These are phyloP conservation scores for Eucalyptus sideroxylon DNA, from an alignment of 345 rosid genomes.

Conservation along the genomic window DNA sequence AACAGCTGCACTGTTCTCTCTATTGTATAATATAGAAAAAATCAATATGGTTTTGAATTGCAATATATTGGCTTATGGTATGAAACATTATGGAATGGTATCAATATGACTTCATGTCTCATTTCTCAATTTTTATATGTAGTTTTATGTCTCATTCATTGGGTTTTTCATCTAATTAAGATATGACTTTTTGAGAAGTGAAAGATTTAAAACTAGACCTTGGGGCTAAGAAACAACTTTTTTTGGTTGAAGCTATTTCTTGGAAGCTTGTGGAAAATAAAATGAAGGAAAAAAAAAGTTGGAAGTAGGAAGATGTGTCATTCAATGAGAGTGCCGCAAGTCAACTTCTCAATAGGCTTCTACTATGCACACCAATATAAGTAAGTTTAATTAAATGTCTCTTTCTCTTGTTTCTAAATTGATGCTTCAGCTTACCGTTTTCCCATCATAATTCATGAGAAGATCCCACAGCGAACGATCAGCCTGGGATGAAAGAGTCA, in stretches of 20 bases:
- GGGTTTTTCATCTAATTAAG: neutral
- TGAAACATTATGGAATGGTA: neutral
- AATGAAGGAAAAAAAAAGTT: neutral
- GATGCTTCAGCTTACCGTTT: constrained; percentile 36
- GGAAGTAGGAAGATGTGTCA: neutral
- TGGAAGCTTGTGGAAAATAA: neutral
- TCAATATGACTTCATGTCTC: neutral
- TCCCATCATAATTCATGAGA: constrained; percentile 40
- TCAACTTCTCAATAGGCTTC: neutral
- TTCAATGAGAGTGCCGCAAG: neutral
- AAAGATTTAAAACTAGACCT: neutral
- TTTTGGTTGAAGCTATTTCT: neutral
- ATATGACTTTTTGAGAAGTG: neutral
- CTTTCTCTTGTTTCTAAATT: neutral
- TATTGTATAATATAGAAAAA: neutral
- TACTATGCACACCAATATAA: neutral
- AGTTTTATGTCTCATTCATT: neutral
- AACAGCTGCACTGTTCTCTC: neutral
- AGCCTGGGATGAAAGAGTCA: constrained; percentile 19
- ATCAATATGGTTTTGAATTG: neutral
- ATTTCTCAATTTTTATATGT: neutral
- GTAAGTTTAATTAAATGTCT: neutral
- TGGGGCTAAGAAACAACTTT: neutral
- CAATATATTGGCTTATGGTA: neutral
- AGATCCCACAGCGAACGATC: constrained; percentile 37